Base-by-base conservation (phyloP, 2,329 filamentous ascomycete genomes). In the Penicillium sp. region DNA sequence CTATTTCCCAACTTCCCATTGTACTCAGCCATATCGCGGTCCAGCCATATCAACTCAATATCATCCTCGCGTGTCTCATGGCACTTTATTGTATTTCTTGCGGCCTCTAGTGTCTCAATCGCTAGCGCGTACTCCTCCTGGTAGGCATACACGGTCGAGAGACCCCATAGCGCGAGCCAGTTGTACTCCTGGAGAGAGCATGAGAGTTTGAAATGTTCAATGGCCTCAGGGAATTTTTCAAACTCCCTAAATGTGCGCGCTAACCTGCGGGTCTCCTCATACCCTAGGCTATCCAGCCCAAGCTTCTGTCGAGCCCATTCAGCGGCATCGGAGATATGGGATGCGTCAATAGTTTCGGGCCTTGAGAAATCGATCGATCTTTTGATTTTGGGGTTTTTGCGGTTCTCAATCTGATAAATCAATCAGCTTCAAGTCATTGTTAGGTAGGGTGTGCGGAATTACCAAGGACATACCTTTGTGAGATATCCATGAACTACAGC, bases 121-220 rank as follows among this genome's bases (percentile, higher is more conserved):
- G 53, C 56, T 10, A 37, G 40, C 2, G 40, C 50, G 44, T 49
- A 59, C 2, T 62, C 51, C 5, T 34, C 37, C 27, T 54, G 51
- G 23, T 38, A 31, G 18, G 44, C 51, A 50, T 60, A 57, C 18
- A 40, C 52, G 34, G 52, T 39, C 8, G 63, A 61, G 18, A 65
- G 57, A 12, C 57, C 60, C 40, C 49, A 64, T 38, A 54, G 45
- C 13, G 61, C 47, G n/a, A 59, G 39, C 62, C 64, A 65, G 34
- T 59, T 62, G 2, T 59, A 58, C 16, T 34, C 47, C 34, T 37
- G 49, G 38, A 61, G 60, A 21, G 35, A 45, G 29, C 50, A 59
- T 32, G 59, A 54, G 27, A 52, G 48, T 37, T 59, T 59, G 45
- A 60, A 59, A 37, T 55, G 45, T 39, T 65, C 56, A 44, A 60